These are phyloP conservation scores for Hanseniaspora thailandica DNA, from an alignment of 805 yeast species.

Conservation along the genomic window DNA sequence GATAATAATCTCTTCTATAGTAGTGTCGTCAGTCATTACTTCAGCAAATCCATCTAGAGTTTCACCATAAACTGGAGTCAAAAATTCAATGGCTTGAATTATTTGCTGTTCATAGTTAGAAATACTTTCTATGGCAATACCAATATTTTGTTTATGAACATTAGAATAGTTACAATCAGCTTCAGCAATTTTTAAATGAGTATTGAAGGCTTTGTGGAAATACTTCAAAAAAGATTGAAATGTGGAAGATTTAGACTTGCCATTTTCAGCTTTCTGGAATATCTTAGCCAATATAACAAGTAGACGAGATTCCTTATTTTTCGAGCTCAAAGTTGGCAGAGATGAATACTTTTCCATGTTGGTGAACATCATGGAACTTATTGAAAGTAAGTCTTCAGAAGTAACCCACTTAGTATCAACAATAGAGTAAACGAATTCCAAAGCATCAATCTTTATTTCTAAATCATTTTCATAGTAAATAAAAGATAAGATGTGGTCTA, in stretches of 20 bases:
- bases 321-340: slow-evolving; percentile 20
- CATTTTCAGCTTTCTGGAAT: slow-evolving; percentile 25
- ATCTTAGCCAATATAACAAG: slow-evolving; percentile 45
- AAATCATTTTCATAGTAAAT: slow-evolving; percentile 44
- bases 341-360: slow-evolving; percentile 28
- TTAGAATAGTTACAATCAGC: neutral
- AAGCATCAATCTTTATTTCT: slow-evolving; percentile 42
- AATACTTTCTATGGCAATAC: slow-evolving; percentile 12
- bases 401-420: slow-evolving; percentile 52
- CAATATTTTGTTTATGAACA: slow-evolving; percentile 12
- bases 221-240: neutral
- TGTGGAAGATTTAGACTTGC: too few species aligned
- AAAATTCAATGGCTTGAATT: slow-evolving; percentile 28
- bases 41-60: slow-evolving; percentile 15
- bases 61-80: slow-evolving; percentile 23
- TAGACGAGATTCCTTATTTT: slow-evolving; percentile 27
- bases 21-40: slow-evolving; percentile 22
- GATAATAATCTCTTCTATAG: slow-evolving; percentile 20
- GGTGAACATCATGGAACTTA: slow-evolving; percentile 35
- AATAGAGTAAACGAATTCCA: slow-evolving; percentile 44
- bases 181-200: neutral
- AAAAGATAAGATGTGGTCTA: slow-evolving; percentile 53
- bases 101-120: slow-evolving; percentile 14
- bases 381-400: slow-evolving; percentile 39
- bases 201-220: neutral